phyloP scores from a whole-genome alignment of 1,139 yeast species.

The Schwanniomyces etchellsii region DNA sequence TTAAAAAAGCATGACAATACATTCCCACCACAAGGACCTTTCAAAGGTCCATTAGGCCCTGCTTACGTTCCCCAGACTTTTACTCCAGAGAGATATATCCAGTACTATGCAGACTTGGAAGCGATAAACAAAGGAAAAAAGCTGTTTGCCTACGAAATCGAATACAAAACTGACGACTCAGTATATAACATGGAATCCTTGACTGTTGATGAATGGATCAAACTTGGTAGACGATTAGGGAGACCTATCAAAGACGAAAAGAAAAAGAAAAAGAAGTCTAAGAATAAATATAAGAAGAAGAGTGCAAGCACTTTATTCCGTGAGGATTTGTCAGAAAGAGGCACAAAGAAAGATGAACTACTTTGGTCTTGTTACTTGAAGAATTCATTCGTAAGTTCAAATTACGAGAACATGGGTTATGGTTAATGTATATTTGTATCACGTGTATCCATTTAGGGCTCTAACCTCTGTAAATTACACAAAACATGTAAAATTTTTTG shows the following conservation, averaged over 20 bases:
- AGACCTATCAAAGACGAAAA: slow-evolving; percentile 18
- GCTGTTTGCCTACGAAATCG: slow-evolving; percentile 54
- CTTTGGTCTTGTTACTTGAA: slow-evolving; percentile 42
- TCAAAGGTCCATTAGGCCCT: slow-evolving; percentile 56
- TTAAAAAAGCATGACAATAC: slow-evolving; percentile 47
- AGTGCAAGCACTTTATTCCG: slow-evolving; percentile 2
- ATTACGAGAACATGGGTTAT: slow-evolving; percentile 48
- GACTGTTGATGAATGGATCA: slow-evolving; percentile 56
- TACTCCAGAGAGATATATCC: slow-evolving; percentile 68
- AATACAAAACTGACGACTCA: slow-evolving; percentile 62
- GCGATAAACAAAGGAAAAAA: slow-evolving; percentile 42
- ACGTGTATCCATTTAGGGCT: slow-evolving; percentile 8
- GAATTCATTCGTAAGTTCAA: slow-evolving; percentile 59
- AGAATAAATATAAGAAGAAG: slow-evolving; percentile 10
- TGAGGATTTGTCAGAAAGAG: slow-evolving; percentile 3
- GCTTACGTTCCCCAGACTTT: slow-evolving; percentile 67
- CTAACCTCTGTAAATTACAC: slow-evolving; percentile 7
- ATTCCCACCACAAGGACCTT: slow-evolving; percentile 62
- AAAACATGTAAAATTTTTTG: slow-evolving; percentile 3
- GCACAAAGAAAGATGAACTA: slow-evolving; percentile 15
- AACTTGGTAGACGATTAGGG: slow-evolving; percentile 50
- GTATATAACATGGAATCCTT: slow-evolving; percentile 51
- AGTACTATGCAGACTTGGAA: slow-evolving; percentile 62
- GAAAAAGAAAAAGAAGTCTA: slow-evolving; percentile 9
- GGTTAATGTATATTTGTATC: slow-evolving; percentile 13